These are phyloP conservation scores for Eucalyptus cladocalyx DNA, from an alignment of 345 rosid genomes.

Conservation along the genomic window DNA sequence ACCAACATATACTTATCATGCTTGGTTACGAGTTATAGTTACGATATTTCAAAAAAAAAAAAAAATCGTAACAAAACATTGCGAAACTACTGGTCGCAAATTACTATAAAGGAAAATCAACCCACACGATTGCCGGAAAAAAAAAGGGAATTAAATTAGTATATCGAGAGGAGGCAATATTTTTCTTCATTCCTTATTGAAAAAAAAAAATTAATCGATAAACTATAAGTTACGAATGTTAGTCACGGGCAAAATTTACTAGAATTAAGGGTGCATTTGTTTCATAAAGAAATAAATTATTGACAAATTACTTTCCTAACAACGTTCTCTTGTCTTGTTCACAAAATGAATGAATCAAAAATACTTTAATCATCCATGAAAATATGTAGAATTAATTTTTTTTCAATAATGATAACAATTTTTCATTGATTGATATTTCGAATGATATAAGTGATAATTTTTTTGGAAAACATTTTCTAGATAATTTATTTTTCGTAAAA, in stretches of 20 bases:
- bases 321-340: rapidly evolving
- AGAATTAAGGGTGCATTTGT: neutral
- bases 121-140: neutral
- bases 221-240: neutral
- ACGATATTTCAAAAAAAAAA: neutral
- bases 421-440: too few relatives aligned
- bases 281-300: too few relatives aligned
- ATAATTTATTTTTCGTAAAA: too few relatives aligned
- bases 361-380: too few relatives aligned
- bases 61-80: neutral
- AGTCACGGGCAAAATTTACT: neutral
- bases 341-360: too few relatives aligned
- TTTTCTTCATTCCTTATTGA: neutral
- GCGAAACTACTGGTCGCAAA: neutral
- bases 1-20: neutral
- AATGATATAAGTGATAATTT: too few relatives aligned
- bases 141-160: neutral
- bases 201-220: neutral
- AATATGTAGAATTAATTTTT: too few relatives aligned
- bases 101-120: neutral
- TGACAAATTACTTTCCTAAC: too few relatives aligned
- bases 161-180: neutral
- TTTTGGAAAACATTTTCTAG: too few relatives aligned
- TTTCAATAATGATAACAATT: too few relatives aligned
- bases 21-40: neutral